A percentile compares a stretch with the other conserved stretches of the same genome.
Conservation (phyloP, 352 stramenopile genomes). For the Phytopythium chamaehyphon region DNA sequence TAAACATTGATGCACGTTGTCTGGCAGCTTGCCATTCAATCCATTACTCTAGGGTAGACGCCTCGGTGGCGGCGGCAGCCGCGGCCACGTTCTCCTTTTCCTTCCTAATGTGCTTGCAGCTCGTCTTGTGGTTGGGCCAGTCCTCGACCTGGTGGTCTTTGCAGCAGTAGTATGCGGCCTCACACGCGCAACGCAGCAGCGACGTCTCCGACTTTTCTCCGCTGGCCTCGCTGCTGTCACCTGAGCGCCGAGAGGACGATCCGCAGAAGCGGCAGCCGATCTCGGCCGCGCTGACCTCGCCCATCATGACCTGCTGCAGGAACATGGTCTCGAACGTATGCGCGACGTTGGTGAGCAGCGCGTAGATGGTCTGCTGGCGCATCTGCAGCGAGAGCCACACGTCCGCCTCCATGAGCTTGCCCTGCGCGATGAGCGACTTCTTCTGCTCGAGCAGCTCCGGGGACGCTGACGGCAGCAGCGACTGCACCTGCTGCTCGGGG, state of each 20-base stretch:
- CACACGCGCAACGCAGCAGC: slow-evolving; percentile 68
- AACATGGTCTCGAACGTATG: slow-evolving; percentile 85
- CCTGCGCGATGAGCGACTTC: slow-evolving; percentile 59
- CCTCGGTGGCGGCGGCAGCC: background rate
- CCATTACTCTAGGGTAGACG: background rate
- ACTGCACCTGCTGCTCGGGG: slow-evolving; percentile 73
- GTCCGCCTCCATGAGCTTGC: slow-evolving; percentile 77
- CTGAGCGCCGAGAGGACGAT: slow-evolving; percentile 23
- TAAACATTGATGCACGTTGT: slow-evolving; percentile 12
- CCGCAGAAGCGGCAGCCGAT: slow-evolving; percentile 74
- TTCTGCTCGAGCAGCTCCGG: slow-evolving; percentile 50
- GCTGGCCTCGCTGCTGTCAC: slow-evolving; percentile 1
- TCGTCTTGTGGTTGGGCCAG: slow-evolving; percentile 76
- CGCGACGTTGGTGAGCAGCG: slow-evolving; percentile 78
- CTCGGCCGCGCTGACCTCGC: slow-evolving; percentile 49
- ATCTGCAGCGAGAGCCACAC: slow-evolving; percentile 85
- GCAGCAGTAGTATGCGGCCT: slow-evolving; percentile 78
- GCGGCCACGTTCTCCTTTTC: slow-evolving; percentile 20
- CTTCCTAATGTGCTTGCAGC: slow-evolving; percentile 67
- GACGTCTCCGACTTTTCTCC: slow-evolving; percentile 6
- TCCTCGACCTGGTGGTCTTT: slow-evolving; percentile 83
- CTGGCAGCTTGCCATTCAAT: background rate
- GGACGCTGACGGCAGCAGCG: slow-evolving; percentile 63
- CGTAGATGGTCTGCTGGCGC: slow-evolving; percentile 78
- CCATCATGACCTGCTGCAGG: slow-evolving; percentile 64